Evolutionary conservation across 768 basidiomycete species (phyloP).

Genomic region (Trametes cubensis): DNA sequence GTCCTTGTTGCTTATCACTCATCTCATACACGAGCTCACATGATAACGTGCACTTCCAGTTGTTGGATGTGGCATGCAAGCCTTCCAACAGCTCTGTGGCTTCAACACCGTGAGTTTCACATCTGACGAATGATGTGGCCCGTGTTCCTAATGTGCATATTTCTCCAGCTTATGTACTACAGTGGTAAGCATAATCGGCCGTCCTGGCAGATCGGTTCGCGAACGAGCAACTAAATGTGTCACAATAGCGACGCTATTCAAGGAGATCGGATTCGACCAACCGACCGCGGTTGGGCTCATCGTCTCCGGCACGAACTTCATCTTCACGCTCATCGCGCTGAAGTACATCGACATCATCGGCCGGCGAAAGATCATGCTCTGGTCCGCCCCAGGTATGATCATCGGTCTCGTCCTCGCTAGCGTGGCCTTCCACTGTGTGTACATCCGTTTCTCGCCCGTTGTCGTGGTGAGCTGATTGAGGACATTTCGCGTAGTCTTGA

Average conservation of each 20-base stretch:
- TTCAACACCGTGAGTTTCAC: constrained; percentile 69
- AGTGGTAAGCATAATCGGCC: constrained; percentile 18
- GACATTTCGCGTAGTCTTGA: constrained; percentile 48
- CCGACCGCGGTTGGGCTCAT: constrained; percentile 82
- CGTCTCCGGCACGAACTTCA: constrained; percentile 76
- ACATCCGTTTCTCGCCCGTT: background rate
- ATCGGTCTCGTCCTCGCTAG: constrained; percentile 64
- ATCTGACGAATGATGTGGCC: too few species aligned
- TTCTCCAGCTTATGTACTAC: constrained; percentile 33
- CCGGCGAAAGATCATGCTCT: constrained; percentile 69
- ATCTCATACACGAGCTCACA: too few species aligned
- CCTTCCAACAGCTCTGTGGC: constrained; percentile 81
- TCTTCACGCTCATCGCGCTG: constrained; percentile 76
- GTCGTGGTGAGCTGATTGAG: background rate
- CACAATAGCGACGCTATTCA: constrained; percentile 76
- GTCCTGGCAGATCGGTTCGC: background rate
- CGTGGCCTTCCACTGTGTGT: constrained; percentile 67
- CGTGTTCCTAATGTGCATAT: background rate
- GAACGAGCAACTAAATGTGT: background rate
- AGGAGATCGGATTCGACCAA: constrained; percentile 79
- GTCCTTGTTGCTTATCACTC: background rate
- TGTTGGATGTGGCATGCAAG: constrained; percentile 79
- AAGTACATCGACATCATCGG: constrained; percentile 75
- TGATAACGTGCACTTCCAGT: constrained; percentile 46
- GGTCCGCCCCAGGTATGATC: constrained; percentile 74